Evolutionary conservation across 1,284 basidiomycete species (phyloP), one percentile per base, ranked within the genome.

Genomic region (Malassezia vespertilionis): DNA sequence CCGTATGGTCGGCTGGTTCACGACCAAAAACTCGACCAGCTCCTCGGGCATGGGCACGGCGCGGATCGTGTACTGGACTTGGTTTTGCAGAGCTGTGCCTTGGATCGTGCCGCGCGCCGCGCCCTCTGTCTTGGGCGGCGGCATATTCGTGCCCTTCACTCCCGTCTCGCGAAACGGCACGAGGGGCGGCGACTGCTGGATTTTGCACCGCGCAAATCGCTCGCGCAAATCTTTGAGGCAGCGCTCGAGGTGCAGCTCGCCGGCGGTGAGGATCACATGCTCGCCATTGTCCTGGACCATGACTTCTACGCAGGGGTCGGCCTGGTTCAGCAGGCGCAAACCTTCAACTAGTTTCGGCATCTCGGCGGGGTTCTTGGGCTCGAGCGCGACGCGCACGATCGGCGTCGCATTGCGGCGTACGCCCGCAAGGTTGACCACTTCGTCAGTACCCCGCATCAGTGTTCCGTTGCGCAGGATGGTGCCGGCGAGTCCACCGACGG

Each of bases 101-200:
- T 79, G 75, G 21, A 90, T 77, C 0, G 86, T 88, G 12, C 91
- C 91, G 21, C 91, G 78, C 8, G 77, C 74, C 0, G 80, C 80
- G 59, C 80, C 80, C 8, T 73, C 68, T 1, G 80, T 83, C 71
- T 88, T 95, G 0, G 83, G 81, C 5, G 85, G 81, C 1, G 81
- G 78, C 88, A 96, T 93, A 60, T 96, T 88, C 24, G 52, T 48
- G 7, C 52, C 65, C 4, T 57, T 51, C 24, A 95, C 78, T 0
- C 87, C 86, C 0, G 91, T 96, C 73, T 97, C 93, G 36, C 93
- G 79, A 76, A 96, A 99, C 1, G 93, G 91, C 4, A 99, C 93
- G 42, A 97, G 91, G 0, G 91, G 90, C 59, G 89, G 82, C 1
- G 89, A 95, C 7, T 84, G 82, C 59, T 91, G 86, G 38, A 99